These are phyloP conservation scores for Capsicum rhomboideum DNA, from an alignment of 257 asterid genomes.

Conservation along the genomic window DNA sequence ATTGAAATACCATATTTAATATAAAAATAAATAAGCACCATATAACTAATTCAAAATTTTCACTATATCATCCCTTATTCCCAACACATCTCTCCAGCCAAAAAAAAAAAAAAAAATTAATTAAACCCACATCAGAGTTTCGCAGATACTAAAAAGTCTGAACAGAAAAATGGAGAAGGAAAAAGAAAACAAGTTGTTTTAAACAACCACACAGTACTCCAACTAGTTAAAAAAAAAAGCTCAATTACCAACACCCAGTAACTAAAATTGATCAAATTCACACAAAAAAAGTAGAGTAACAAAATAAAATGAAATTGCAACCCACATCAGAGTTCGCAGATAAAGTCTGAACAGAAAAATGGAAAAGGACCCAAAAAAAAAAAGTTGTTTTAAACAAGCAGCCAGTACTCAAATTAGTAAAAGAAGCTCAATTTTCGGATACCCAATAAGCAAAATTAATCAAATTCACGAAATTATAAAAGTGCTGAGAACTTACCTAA, in stretches of 20 bases:
- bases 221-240: neutral
- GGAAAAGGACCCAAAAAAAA: no score
- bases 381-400: no score
- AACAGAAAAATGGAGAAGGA: neutral
- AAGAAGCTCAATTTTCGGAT: neutral
- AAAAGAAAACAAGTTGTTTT: neutral
- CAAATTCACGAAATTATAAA: neutral
- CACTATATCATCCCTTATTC: neutral
- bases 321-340: no score
- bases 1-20: neutral
- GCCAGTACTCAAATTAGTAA: neutral
- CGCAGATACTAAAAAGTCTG: neutral
- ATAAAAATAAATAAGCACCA: neutral
- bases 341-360: no score
- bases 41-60: neutral
- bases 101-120: no score
- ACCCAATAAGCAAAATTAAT: neutral
- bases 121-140: neutral
- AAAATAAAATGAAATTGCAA: no score
- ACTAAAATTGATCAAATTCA: neutral
- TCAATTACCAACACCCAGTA: neutral
- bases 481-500: neutral
- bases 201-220: neutral
- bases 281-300: no score
- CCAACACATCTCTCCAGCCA: neutral